Evolutionary conservation across 805 yeast genomes (phyloP), one percentile per base, ranked within the genome.

Genomic region (Scheffersomyces coipomensis): DNA sequence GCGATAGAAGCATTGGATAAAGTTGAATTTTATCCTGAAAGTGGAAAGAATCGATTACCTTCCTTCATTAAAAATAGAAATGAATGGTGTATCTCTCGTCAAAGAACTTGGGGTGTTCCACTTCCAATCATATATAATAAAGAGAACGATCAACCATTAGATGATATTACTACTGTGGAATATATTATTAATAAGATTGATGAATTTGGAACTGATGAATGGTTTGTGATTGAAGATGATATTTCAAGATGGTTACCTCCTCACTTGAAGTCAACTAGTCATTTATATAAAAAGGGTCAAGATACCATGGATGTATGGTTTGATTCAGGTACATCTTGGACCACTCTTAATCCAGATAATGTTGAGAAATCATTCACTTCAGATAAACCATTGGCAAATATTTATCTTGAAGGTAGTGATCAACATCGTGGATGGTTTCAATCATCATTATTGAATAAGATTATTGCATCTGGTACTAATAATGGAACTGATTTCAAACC

Each of bases 341-440:
- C 79, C 9, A 73, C 78, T 33, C 66, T 85, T 16, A 56, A 61
- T 2, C 69, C 73, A 36, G 64, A 71, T 24, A 44, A 49, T 3
- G 45, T 65, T 10, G 60, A 63, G 24, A 53, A 70, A 8, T 58
- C 60, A 1, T 27, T 27, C 15, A 22, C 56, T 4, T 55, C 56
- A 12, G 35, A 33, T 9, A 32, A 40, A n/a, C 64, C 63, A 4
- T 44, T 58, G 31, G 83, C 95, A 0, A 95, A 90, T 60, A 75
- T 88, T n/a, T 91, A 88, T 55, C 61, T 91, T 11, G 99, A 93
- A 68, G 99, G 99, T 2, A 79, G 90, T n/a, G 99, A 93, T 56
- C 99, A 93, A 61, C 99, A 93, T 56, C 77, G 99, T 44, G 99
- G 99, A 1, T 93, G 99, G 99, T 93, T 93, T 59, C 99, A 93